Conservation (phyloP, 768 basidiomycete species). For the Mycena metata region DNA sequence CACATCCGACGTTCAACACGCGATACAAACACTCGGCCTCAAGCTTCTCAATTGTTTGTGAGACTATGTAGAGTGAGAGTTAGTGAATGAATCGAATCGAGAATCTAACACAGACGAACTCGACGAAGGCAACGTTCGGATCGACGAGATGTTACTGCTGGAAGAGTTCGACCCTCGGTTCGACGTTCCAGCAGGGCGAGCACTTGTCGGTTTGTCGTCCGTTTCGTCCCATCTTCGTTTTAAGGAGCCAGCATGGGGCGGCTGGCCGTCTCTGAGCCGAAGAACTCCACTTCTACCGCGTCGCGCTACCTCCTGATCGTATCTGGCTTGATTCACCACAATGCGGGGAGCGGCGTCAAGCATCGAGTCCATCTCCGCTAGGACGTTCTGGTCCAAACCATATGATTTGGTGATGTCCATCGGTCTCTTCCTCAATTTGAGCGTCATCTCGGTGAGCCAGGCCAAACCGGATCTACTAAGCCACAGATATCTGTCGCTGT, state of each 20-base stretch:
- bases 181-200: neutral
- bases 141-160: neutral
- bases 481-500: conserved; percentile 5
- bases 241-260: neutral
- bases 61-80: neutral
- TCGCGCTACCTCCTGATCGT: neutral
- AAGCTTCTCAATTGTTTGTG: neutral
- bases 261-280: neutral
- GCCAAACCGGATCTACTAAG: neutral
- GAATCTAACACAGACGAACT: neutral
- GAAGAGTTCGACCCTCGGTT: neutral
- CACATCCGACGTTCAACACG: too few relatives aligned
- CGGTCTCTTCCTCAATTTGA: too few relatives aligned
- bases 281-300: neutral
- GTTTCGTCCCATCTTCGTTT: neutral
- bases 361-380: neutral
- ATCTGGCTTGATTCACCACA: neutral
- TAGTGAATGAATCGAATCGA: neutral
- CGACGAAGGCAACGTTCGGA: too few relatives aligned
- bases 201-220: neutral
- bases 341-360: neutral
- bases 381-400: neutral
- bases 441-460: neutral
- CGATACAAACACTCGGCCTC: neutral
- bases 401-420: neutral